Evolutionary conservation across 2,329 filamentous ascomycete genomes (phyloP), one percentile per base, ranked within the genome.

Genomic region (Xylariaceae sp.): DNA sequence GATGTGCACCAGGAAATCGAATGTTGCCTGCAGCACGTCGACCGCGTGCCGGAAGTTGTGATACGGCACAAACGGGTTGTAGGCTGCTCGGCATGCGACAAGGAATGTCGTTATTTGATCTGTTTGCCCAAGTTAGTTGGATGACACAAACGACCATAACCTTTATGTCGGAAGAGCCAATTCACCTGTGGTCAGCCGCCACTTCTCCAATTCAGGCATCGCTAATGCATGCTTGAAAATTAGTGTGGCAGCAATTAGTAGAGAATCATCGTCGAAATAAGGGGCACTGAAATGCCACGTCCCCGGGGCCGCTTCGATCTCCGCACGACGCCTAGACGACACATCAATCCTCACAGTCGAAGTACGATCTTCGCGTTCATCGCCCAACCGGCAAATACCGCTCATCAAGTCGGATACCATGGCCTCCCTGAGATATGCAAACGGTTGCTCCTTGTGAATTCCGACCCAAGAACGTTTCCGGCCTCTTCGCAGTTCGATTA

Each of bases 11-110:
- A 97, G 83, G 71, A 97, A 96, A 76, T 88, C 87, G 73, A 97
- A 97, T 2, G 92, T 86, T 1, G 93, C 95, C 73, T 97, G 93
- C 56, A 97, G 80, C 34, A 99, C 94, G 74, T 99, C 94, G 62
- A 97, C 88, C 18, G 96, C 94, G 74, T 99, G 94, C 57, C 93
- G 89, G 73, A 97, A 99, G 75, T 99, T 99, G 78, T 99, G 94
- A 71, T 97, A 99, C 18, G 93, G 89, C 41, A 97, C 92, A 73
- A 96, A 96, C 60, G 85, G 89, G 73, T 97, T 97, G 77, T 99
- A 99, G n/a, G 94, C 90, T 52, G 88, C 87, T 62, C 93, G 88
- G 70, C 92, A 94, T 56, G 92, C 92, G 63, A 96, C 83, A 61
- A 97, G 80, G 70, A 96, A 97, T 56, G 85, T 87, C 65, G 89